These are phyloP conservation scores for Alternaria infectoria DNA, from an alignment of 2,329 filamentous ascomycete genomes.

Conservation along the genomic window DNA sequence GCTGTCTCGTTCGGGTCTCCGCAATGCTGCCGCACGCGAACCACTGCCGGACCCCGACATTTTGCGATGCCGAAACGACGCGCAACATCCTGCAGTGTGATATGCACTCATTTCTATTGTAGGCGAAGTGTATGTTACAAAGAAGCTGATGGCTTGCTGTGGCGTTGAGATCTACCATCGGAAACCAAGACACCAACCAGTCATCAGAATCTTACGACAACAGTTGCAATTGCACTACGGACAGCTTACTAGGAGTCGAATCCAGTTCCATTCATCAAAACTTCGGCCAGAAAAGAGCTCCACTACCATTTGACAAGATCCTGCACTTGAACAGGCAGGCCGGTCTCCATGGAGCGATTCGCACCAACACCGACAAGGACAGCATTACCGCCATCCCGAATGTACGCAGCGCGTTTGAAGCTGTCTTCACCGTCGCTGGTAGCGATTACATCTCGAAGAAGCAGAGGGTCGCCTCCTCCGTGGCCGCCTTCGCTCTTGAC, in stretches of 20 bases:
- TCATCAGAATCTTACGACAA: not conserved
- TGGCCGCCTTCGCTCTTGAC: conserved; percentile 61
- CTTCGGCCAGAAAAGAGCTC: not conserved
- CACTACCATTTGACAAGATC: conserved; percentile 46
- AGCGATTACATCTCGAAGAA: conserved; percentile 65
- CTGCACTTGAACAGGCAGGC: conserved; percentile 62
- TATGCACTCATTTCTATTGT: not conserved
- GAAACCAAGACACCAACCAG: not conserved
- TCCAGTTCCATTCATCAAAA: not conserved
- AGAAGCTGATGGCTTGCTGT: not conserved
- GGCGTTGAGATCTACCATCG: not conserved
- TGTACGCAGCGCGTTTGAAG: conserved; percentile 63
- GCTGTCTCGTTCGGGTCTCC: conserved; percentile 5
- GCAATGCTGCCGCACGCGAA: conserved; percentile 1
- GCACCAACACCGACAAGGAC: conserved; percentile 67
- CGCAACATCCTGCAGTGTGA: not conserved
- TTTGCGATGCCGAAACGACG: not conserved
- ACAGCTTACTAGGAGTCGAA: not conserved
- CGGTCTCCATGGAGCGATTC: conserved; percentile 63
- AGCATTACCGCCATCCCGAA: conserved; percentile 62
- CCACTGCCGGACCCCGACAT: not conserved
- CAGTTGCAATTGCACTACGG: not conserved
- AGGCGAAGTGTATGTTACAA: not conserved
- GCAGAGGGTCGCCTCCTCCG: conserved; percentile 64
- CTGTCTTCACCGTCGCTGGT: conserved; percentile 53